Base-by-base conservation (phyloP, 2,329 filamentous ascomycete species). In the Penicillium freii region DNA sequence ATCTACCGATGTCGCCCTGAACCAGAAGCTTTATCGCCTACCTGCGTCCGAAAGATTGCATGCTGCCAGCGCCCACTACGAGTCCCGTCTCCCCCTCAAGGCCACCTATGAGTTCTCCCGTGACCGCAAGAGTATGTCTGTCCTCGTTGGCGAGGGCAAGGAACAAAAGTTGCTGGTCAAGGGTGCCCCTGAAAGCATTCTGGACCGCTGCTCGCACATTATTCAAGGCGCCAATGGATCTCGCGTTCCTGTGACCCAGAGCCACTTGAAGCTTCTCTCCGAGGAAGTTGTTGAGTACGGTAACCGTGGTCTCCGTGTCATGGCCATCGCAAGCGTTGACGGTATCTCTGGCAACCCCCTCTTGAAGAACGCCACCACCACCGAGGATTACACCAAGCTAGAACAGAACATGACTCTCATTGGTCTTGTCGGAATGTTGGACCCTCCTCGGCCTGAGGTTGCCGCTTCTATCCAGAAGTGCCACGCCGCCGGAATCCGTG, bases 61-160 rank as follows among this genome's bases (percentile, higher is more conserved):
- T 78, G 85, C 88, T 68, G 87, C 91, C 58, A 97, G 92, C 79
- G 83, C 87, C 63, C 87, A 87, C 77, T 97, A 96, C 73, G 92
- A 96, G 77, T 82, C 86, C 65, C 83, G 85, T 65, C 84, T 87
- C 49, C 85, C 86, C 51, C 86, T 89, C 42, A 82, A 96, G 56
- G 88, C 92, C 9, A 96, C 92, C 11, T 99, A 91, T 68, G 94
- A 99, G 73, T 99, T 99, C 78, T 97, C 94, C 1, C 87, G 94
- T 67, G 94, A 99, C 76, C 87, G 94, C 62, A 99, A 99, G 85
- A 97, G 93, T 77, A 99, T 99, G 94, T 99, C 94, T 47, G 95
- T 99, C 36, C 80, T 97, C 58, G 91, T 95, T 61, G 84, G 88
- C 63, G 82, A 84, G 54, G 87, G 84, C 55, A 80, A 82, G 49